Conservation (phyloP, 495 filamentous ascomycete species). For the Amniculicola lignicola region DNA sequence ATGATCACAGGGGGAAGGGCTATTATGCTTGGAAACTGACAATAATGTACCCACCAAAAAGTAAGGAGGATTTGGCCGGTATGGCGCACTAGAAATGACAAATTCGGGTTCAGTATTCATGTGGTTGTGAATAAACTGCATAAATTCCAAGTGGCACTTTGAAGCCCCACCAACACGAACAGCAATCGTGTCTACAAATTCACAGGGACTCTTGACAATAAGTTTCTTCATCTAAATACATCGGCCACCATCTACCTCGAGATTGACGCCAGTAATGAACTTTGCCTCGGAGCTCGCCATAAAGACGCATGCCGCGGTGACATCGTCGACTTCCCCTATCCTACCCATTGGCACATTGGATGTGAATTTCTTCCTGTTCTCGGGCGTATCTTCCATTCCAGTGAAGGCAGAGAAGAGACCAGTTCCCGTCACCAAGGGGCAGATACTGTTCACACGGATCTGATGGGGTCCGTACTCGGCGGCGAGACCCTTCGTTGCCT, state of each 20-base stretch:
- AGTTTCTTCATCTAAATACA: slow-evolving; percentile 32
- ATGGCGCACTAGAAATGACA: too few relatives aligned
- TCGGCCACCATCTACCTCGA: slow-evolving; percentile 59
- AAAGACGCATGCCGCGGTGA: slow-evolving; percentile 64
- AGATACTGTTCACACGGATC: slow-evolving; percentile 64
- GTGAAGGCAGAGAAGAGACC: slow-evolving; percentile 65
- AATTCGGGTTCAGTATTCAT: too few relatives aligned
- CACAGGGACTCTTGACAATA: too few relatives aligned
- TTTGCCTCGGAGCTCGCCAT: slow-evolving; percentile 64
- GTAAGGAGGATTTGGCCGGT: too few relatives aligned
- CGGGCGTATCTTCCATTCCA: slow-evolving; percentile 63
- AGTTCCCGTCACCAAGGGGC: slow-evolving; percentile 60
- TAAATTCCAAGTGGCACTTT: neutral
- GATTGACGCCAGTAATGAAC: slow-evolving; percentile 67
- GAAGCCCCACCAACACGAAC: neutral
- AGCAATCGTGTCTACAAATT: neutral
- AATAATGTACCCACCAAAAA: too few relatives aligned
- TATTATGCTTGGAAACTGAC: too few relatives aligned
- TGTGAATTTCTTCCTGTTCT: slow-evolving; percentile 66
- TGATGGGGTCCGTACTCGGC: slow-evolving; percentile 64
- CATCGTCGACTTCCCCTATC: slow-evolving; percentile 60
- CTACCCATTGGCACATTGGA: slow-evolving; percentile 64
- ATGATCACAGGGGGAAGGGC: too few relatives aligned
- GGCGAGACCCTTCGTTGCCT: slow-evolving; percentile 64
- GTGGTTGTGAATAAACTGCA: too few relatives aligned